phyloP scores from a whole-genome alignment of 2,329 filamentous ascomycete genomes.

The Cladosporium sp. region DNA sequence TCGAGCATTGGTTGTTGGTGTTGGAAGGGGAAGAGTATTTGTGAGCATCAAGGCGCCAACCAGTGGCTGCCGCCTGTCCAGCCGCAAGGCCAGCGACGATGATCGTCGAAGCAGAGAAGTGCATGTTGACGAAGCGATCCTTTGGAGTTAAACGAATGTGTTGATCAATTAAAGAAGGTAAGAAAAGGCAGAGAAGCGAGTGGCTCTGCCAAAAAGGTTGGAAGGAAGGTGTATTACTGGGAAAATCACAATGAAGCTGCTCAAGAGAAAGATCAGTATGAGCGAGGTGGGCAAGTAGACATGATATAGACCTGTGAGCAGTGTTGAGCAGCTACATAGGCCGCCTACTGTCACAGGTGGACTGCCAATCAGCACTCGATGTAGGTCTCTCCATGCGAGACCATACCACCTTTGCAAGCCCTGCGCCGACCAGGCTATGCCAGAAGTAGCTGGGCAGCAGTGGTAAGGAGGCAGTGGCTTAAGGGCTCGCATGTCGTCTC shows the following conservation, averaged over 20 bases:
- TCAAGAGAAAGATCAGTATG: not conserved
- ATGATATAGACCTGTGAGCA: not conserved
- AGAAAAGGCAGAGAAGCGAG: conserved; percentile 38
- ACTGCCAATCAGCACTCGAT: not conserved
- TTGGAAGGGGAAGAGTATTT: conserved; percentile 65
- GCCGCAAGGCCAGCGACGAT: conserved; percentile 30
- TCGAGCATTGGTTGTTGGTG: conserved; percentile 70
- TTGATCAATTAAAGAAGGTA: conserved; percentile 19
- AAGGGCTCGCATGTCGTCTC: conserved; percentile 1
- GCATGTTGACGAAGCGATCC: conserved; percentile 18
- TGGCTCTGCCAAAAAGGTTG: conserved; percentile 39
- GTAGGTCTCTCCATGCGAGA: not conserved
- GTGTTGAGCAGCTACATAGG: not conserved
- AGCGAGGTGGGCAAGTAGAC: not conserved
- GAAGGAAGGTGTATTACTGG: conserved; percentile 14
- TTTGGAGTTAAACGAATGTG: conserved; percentile 12
- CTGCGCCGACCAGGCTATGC: too few species aligned
- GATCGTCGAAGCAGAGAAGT: conserved; percentile 25
- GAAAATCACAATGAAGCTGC: not conserved
- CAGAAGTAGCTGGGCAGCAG: too few species aligned
- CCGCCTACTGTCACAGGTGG: not conserved
- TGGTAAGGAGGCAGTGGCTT: not conserved
- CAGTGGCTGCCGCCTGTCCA: conserved; percentile 44
- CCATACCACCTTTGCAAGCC: not conserved
- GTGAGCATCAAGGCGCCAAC: conserved; percentile 47